Base-by-base conservation (phyloP, 2,329 filamentous ascomycete genomes). In the Colletotrichum chlorophyti region DNA sequence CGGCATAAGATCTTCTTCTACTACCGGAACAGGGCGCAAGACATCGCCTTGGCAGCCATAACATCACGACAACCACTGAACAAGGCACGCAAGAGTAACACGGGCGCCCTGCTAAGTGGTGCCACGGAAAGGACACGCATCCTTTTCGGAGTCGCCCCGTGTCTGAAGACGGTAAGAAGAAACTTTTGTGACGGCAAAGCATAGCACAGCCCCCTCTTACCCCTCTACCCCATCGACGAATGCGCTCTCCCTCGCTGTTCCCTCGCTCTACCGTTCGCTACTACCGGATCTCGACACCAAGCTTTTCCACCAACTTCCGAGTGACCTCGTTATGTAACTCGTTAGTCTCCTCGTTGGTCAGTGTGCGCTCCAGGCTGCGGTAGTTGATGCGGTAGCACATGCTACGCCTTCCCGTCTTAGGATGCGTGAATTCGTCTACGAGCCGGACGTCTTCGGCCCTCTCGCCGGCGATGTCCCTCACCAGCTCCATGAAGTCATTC, bases 401-500 rank as follows among this genome's bases (percentile, higher is more conserved):
- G 77, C 93, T 97, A 76, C 84, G 89, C 65, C 90, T 82, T 4
- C 89, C 87, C 17, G 90, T 93, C 77, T 91, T 93, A 32, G 93
- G 93, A 74, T 98, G 93, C 43, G 84, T 86, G 73, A 98, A 99
- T 70, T 91, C 85, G 74, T 98, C 95, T 49, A 91, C 86, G 24
- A 96, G 80, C 61, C 79, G 81, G 47, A 98, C 94, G 72, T 97
- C 92, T 76, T 99, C 95, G 31, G 95, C 92, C 19, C 87, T 75
- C 71, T 96, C 91, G 47, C 93, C 93, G 9, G 87, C 91, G 42
- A 94, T 82, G 65, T 88, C 88, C 64, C 95, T 87, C 15, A 97
- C 91, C 54, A 97, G 84, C 75, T 98, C 95, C 94, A 98, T 98
- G 48, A 98, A 81, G 73, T 99, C 95, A 75, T 98, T 98, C 72